Evolutionary conservation across 2,329 filamentous ascomycete genomes (phyloP), one percentile per base, ranked within the genome.

Genomic region (Emydomyces testavorans): DNA sequence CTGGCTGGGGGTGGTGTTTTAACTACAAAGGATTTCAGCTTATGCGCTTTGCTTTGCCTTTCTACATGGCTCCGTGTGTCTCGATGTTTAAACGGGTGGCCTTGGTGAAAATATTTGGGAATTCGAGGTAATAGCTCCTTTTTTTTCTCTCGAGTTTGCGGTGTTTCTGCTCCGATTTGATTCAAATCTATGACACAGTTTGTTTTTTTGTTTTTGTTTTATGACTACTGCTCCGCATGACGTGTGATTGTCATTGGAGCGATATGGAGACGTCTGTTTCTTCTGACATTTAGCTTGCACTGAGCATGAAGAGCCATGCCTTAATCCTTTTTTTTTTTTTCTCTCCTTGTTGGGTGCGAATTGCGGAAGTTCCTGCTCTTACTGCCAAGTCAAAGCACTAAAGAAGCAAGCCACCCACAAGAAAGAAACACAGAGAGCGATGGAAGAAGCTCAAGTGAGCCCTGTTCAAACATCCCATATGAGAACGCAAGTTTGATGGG

Each of bases 61-160:
- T 21, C 24, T 36, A 20, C 7, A 20, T 37, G 32, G 32, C 20
- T n/a, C 7, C 34, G 6, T 37, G 23, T 24, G 20, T 45, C 23
- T 37, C 28, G 3, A 38, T 8, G 28, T 28, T 35, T 15, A 18
- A 20, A 26, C 31, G 21, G 42, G 41, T 5, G 32, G 42, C 21
- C 32, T 28, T 36, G 46, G 28, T 41, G 31, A 35, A 11, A 18
- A 24, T 20, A 26, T 40, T 28, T 24, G 36, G 23, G n/a, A 11
- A 31, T 40, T 48, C 37, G 28, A 48, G 45, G 44, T 46, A 48
- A 41, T 34, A 28, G 24, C 29, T 28, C 13, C 28, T 24, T 41
- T 35, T 26, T 10, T 20, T 36, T 26, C 28, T 36, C 37, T n/a
- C 5, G 15, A 34, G 26, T 26, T 24, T 24, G 13, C n/a, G 2